phyloP scores from a whole-genome alignment of 192 early-diverging fungal species.

The Geranomyces michiganensis region DNA sequence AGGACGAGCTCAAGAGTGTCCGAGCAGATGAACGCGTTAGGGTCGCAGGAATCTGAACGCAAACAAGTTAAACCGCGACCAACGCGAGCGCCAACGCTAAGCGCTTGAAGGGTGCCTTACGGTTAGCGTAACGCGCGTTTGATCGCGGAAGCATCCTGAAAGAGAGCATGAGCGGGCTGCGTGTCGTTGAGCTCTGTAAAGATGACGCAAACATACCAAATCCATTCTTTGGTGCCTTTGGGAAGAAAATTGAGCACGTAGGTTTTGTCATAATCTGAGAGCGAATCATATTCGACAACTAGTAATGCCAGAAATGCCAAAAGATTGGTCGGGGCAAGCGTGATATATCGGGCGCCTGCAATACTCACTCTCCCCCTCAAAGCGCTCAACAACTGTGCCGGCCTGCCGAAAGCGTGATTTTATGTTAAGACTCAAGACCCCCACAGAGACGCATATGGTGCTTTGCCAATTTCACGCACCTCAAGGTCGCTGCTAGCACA shows the following conservation, averaged over 20 bases:
- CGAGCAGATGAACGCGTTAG: conserved; percentile 32
- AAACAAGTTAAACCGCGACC: background rate
- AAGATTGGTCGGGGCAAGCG: background rate
- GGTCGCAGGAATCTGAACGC: conserved; percentile 44
- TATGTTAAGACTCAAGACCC: background rate
- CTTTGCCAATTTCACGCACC: conserved; percentile 3
- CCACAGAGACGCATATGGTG: background rate
- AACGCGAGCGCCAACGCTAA: background rate
- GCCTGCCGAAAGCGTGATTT: conserved; percentile 12
- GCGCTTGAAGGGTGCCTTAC: conserved; percentile 3
- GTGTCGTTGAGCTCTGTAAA: too few relatives aligned
- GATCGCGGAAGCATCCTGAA: conserved; percentile 38
- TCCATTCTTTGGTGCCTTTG: conserved; percentile 38
- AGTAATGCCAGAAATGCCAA: background rate
- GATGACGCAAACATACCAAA: conserved; percentile 42
- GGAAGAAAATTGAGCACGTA: conserved; percentile 42
- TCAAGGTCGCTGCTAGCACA: conserved; percentile 34
- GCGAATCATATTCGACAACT: conserved; percentile 40
- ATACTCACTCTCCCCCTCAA: conserved; percentile 36
- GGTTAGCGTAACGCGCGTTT: conserved; percentile 45
- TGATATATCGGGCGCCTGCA: background rate
- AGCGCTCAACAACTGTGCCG: conserved; percentile 44
- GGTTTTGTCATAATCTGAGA: conserved; percentile 37
- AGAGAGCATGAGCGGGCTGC: too few relatives aligned
- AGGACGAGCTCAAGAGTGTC: conserved; percentile 28